Percentiles rank a stretch among this genome's conserved stretches.
Conservation (phyloP, 2,329 filamentous ascomycete genomes). For the Epichloe coenophiala region DNA sequence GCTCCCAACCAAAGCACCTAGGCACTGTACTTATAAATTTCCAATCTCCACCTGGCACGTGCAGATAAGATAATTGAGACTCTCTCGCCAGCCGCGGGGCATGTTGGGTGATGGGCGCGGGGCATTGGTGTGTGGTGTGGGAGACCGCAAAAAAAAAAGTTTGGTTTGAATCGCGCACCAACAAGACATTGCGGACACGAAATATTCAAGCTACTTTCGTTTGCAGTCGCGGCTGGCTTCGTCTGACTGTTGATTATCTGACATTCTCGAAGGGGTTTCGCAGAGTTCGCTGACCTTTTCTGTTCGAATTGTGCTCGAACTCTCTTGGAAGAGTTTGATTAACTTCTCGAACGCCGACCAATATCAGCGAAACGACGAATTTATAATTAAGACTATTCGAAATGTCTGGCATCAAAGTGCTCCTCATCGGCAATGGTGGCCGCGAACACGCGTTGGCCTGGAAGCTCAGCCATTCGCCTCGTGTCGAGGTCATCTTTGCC, state of each 20-base stretch:
- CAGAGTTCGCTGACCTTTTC: neutral
- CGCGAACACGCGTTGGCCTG: conserved; percentile 90
- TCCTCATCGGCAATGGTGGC: conserved; percentile 87
- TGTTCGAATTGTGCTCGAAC: neutral
- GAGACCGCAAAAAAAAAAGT: too few species aligned
- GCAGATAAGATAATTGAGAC: too few species aligned
- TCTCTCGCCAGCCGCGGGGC: too few species aligned
- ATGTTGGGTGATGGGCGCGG: too few species aligned
- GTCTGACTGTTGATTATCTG: neutral
- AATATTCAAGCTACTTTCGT: too few species aligned
- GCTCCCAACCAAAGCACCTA: too few species aligned
- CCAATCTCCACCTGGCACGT: too few species aligned
- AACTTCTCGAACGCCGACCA: neutral
- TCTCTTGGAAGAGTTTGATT: neutral
- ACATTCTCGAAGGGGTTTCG: neutral
- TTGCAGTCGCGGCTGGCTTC: too few species aligned
- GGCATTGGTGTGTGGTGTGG: too few species aligned
- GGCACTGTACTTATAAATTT: neutral
- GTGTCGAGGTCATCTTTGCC: conserved; percentile 60
- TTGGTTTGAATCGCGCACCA: too few species aligned
- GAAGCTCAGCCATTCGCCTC: conserved; percentile 76
- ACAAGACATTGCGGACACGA: too few species aligned
- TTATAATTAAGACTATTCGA: neutral
- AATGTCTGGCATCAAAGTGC: conserved; percentile 45
- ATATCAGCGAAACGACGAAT: neutral